A percentile compares a stretch with the other conserved stretches of the same genome.
Evolutionary conservation across 805 yeast genomes (phyloP).

Genomic region (Cyberlindnera mrakii): DNA sequence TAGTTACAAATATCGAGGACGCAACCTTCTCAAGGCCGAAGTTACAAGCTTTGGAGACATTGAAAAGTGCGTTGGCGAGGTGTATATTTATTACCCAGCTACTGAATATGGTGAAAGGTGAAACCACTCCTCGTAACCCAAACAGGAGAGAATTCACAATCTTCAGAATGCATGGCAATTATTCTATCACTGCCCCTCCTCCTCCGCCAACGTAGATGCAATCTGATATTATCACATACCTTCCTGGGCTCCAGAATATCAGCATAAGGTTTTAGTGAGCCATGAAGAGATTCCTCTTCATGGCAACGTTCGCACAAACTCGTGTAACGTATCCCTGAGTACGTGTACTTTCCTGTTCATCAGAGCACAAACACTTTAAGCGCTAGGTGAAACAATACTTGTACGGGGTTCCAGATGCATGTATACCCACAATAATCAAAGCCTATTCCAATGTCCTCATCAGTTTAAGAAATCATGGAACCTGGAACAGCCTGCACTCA

Average conservation of each 20-base stretch:
- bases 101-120: no score
- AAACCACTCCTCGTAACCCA: background rate
- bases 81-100: slow-evolving; percentile 9
- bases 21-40: slow-evolving; percentile 31
- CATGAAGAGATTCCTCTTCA: background rate
- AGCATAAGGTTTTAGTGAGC: slow-evolving; percentile 8
- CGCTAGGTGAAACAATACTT: slow-evolving; percentile 21
- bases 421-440: slow-evolving; percentile 22
- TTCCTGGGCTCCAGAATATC: background rate
- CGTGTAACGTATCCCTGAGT: slow-evolving; percentile 5
- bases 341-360: slow-evolving; percentile 11
- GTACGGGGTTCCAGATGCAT: slow-evolving; percentile 14
- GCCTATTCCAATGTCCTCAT: slow-evolving; percentile 1
- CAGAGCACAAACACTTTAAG: slow-evolving; percentile 17
- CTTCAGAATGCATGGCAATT: slow-evolving; percentile 7
- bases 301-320: background rate
- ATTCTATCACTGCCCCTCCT: slow-evolving; percentile 13
- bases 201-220: slow-evolving; percentile 10
- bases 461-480: slow-evolving; percentile 2
- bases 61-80: slow-evolving; percentile 7
- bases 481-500: slow-evolving; percentile 23
- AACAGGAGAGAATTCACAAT: background rate
- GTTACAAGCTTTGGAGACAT: slow-evolving; percentile 10
- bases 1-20: slow-evolving; percentile 48
- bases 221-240: background rate